Evolutionary conservation across 139 green algal species (phyloP), one percentile per base, ranked within the genome.

Genomic region (Marvania coccoides): DNA sequence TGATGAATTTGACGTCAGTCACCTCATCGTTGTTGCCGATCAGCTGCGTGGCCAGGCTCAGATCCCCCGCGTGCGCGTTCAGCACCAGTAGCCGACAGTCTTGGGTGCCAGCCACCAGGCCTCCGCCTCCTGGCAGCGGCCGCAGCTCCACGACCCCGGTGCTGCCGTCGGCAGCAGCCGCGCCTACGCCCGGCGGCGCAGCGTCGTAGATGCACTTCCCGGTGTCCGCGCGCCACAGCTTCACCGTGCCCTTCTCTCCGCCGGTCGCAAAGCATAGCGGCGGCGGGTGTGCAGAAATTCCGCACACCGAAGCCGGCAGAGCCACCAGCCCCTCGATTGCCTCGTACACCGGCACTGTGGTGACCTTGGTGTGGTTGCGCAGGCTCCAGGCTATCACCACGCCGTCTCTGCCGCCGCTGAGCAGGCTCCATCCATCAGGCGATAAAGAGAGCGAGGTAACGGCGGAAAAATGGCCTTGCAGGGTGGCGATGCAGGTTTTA

Each of bases 11-110:
- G 30, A 97, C 36, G 73, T 97, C 92, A 6, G 88, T 95, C 15
- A 98, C 81, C 69, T 97, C 87, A 45, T 95, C 91, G 19, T 89
- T 89, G 74, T 97, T 94, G 31, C 90, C 92, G 0, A 98, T 76
- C 35, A 97, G 78, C 76, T 97, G 83, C n/a, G 71, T 66, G 3
- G 45, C 54, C 24, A 94, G 42, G 8, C 7, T 48, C 39, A 69
- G 26, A 29, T 13, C 33, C 23, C 47, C 37, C 67, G 51, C 6
- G 60, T 66, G 61, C n/a, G 23, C 39, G 37, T 53, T 19, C 15
- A 33, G 15, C 9, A 54, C 23, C 26, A 78, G 85, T 29, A 93
- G 66, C 28, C 90, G 73, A 26, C 86, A 84, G 57, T 96, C 90
- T 14, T 76, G 87, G 0, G 83, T 96, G 10, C 81, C 76, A 0